Base-by-base conservation (phyloP, 2,329 filamentous ascomycete species). In the Pseudopyrenochaeta lycopersici region DNA sequence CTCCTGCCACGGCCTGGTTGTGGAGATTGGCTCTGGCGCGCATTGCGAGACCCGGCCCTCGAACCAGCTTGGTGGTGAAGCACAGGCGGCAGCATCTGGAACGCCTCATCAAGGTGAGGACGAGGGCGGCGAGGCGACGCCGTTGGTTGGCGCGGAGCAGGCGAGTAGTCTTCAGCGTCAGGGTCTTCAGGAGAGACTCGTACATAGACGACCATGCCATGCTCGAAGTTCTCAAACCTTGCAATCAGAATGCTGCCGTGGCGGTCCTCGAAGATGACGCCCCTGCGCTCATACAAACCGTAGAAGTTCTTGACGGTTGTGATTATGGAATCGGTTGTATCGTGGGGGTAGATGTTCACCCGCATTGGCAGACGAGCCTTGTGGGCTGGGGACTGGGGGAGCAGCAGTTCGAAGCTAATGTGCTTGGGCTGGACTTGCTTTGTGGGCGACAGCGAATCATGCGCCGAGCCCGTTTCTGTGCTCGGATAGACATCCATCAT, bases 291-390 rank as follows among this genome's bases (percentile, higher is more conserved):
- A 76, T 97, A 97, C 64, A 99, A 85, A 56, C 95, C 95, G 74
- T 97, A 98, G 80, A 98, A 98, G 82, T 97, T 98, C 84, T 97
- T 98, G 72, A 98, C 94, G 1, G 95, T 98, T 12, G 92, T 95
- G 61, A 98, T 91, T 79, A 99, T 99, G 31, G 93, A 97, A 74
- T 98, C 94, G 18, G 94, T 98, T 46, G 91, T 93, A 81, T 99
- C 95, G 77, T 98, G 93, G 41, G 91, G 91, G 71, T 90, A 97
- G 66, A 99, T 97, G 71, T 96, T 90, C 48, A 94, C 90, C 69
- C 90, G 84, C 86, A 94, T 88, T n/a, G 90, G 90, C 63, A 93
- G 82, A 71, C 90, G 88, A 78, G 89, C 90, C 66, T 87, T 86
- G 66, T 85, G 86, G 72, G 89, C 85, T 56, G 87, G 86, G 29